Evolutionary conservation across 495 filamentous ascomycete genomes (phyloP), one percentile per base, ranked within the genome.

Genomic region (Annulohypoxylon moriforme): DNA sequence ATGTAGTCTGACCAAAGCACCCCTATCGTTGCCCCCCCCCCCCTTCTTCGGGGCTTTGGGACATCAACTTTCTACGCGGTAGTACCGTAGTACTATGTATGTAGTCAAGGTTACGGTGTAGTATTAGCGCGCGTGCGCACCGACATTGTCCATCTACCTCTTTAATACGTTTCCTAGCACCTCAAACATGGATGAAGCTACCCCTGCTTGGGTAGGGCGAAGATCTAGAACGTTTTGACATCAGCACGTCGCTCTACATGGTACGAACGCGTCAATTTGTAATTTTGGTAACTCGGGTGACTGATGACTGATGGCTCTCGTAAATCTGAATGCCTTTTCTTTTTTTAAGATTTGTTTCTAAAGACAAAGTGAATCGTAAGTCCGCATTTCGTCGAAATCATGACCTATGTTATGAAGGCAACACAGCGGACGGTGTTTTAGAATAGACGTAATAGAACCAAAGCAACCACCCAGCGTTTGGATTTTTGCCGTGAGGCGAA

Each of bases 401-500:
- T 50, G 57, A 49, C 36, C 50, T 7, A 20, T 56, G 56, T 38
- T 66, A 36, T 68, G 49, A 63, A 56, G 22, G 29, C 40, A 67
- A 67, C 10, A 52, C 20, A 63, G 16, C 24, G 31, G 57, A 55
- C 16, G 34, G 29, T 16, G 38, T 58, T 57, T 29, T 58, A 42
- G 36, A 50, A 62, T 34, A 31, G 52, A 64, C 16, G 33, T 65
- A 68, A 69, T 36, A 72, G 34, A 68, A 69, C 52, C 63, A 76
- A 67, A 63, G n/a, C 57, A 69, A 68, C 62, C 55, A 55, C 66
- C 66, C 55, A 61, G 36, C 42, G 33, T 60, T 65, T 59, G 25
- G 42, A 75, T 70, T 72, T 73, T 69, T 65, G 76, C 76, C 76
- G 76, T 60, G 76, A 77, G 76, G 73, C 76, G 65, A 74, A 64